Conservation (phyloP, 495 filamentous ascomycete species). For the Hamigera avellanea region DNA sequence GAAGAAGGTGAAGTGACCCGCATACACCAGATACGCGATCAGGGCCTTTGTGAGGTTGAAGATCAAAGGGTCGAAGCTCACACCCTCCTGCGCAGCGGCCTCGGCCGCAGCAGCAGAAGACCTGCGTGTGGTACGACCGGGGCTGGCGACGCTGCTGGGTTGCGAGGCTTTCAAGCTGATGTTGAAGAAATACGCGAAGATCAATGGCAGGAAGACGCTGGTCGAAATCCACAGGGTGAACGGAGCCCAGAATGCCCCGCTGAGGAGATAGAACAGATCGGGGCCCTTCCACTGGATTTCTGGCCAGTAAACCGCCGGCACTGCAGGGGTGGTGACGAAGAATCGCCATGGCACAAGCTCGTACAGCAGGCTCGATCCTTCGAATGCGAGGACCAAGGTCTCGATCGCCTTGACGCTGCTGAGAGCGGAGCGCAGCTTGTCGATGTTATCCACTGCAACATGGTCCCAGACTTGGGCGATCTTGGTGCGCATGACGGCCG, state of each 20-base stretch:
- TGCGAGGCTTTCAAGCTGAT: conserved; percentile 41
- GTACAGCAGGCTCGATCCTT: conserved; percentile 36
- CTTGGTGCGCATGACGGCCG: conserved; percentile 46
- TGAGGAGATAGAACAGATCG: conserved; percentile 73
- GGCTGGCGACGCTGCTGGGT: conserved; percentile 16
- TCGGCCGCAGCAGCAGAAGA: too few species aligned
- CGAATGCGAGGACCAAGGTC: conserved; percentile 48
- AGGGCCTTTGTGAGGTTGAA: conserved; percentile 84
- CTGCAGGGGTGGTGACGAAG: conserved; percentile 55
- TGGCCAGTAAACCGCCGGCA: conserved; percentile 22
- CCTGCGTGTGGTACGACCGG: conserved; percentile 2
- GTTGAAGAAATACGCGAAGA: conserved; percentile 81
- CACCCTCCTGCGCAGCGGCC: conserved; percentile 17
- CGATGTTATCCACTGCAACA: conserved; percentile 29
- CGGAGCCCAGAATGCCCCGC: conserved; percentile 69
- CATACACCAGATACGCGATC: conserved; percentile 67
- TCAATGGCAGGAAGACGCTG: conserved; percentile 52
- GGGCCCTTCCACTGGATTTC: conserved; percentile 54
- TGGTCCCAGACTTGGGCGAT: conserved; percentile 30
- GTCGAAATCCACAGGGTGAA: conserved; percentile 68
- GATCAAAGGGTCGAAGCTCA: conserved; percentile 68
- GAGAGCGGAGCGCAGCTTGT: conserved; percentile 47
- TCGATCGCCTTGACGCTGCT: conserved; percentile 59
- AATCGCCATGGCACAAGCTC: conserved; percentile 49
- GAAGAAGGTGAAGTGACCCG: conserved; percentile 52